Conservation (phyloP, 1,284 basidiomycete genomes). For the Malassezia slooffiae region DNA sequence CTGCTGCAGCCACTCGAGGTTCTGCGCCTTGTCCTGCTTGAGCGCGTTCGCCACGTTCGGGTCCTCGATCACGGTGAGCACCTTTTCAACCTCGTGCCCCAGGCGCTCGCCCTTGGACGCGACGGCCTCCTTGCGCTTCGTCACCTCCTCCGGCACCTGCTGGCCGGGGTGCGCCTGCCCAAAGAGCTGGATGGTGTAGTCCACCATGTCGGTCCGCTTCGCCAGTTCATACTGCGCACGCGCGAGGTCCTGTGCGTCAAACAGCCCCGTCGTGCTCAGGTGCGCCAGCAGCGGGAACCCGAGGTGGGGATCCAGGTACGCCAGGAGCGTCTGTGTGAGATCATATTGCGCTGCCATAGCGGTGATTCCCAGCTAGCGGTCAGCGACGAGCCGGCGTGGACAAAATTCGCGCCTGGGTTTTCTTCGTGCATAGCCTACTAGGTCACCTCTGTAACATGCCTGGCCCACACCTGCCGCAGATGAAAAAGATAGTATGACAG, state of each 20-base stretch:
- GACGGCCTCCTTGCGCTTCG: conserved; percentile 53
- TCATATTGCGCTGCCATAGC: conserved; percentile 54
- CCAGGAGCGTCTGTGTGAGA: conserved; percentile 56
- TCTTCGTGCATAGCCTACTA: conserved; percentile 8
- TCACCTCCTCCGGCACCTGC: conserved; percentile 29
- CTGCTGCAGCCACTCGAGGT: conserved; percentile 82
- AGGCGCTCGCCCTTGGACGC: conserved; percentile 72
- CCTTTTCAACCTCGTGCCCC: conserved; percentile 77
- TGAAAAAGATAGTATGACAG: too few species aligned
- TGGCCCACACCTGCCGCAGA: too few species aligned
- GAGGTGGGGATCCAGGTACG: conserved; percentile 86
- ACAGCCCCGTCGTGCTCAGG: conserved; percentile 58
- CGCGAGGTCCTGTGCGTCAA: conserved; percentile 64
- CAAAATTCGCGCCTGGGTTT: conserved; percentile 5
- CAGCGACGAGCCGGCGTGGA: too few species aligned
- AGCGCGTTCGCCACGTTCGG: conserved; percentile 69
- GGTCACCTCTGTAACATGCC: conserved; percentile 1
- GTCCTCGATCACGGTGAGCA: conserved; percentile 90
- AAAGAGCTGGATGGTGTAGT: conserved; percentile 59
- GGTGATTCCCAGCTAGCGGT: too few species aligned
- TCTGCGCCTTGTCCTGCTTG: conserved; percentile 94
- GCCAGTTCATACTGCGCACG: conserved; percentile 90
- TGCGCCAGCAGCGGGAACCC: conserved; percentile 82
- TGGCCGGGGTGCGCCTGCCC: conserved; percentile 64
- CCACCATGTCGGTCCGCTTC: conserved; percentile 57